Evolutionary conservation across 2,329 filamentous ascomycete species (phyloP).

Genomic region (Aspergillus vadensis): DNA sequence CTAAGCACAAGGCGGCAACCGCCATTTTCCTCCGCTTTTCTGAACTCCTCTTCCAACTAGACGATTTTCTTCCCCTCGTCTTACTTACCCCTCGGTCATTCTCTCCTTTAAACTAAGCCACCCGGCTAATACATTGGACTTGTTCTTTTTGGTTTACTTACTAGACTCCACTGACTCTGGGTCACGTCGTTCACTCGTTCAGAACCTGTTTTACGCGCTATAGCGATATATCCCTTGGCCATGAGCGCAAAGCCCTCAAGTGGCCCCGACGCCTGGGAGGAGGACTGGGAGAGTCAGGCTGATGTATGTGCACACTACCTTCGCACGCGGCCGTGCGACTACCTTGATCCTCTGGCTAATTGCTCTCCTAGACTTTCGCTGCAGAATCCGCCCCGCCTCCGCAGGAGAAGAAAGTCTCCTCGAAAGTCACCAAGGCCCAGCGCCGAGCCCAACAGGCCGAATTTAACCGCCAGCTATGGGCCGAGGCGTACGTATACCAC

Average conservation of each 20-base stretch:
- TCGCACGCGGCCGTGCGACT: background rate
- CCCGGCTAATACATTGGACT: background rate
- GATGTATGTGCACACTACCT: constrained; percentile 55
- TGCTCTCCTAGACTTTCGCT: constrained; percentile 40
- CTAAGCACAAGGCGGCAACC: constrained; percentile 16
- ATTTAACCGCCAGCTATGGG: constrained; percentile 82
- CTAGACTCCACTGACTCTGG: background rate
- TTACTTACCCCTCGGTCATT: constrained; percentile 4
- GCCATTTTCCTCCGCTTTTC: constrained; percentile 2
- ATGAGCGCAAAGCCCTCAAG: constrained; percentile 49
- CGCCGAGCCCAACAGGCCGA: constrained; percentile 78
- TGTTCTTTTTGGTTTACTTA: background rate
- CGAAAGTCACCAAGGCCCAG: constrained; percentile 71
- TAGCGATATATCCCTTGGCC: constrained; percentile 11
- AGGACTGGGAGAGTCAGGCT: constrained; percentile 82
- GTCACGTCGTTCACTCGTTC: constrained; percentile 1
- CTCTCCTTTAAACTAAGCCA: constrained; percentile 2
- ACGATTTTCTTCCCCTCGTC: constrained; percentile 1
- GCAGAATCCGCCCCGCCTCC: constrained; percentile 41
- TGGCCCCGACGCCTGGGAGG: constrained; percentile 80
- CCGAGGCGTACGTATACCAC: constrained; percentile 67
- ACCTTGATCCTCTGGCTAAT: background rate
- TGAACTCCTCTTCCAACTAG: background rate
- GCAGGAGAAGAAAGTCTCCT: constrained; percentile 47
- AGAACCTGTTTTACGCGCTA: constrained; percentile 1